Base-by-base conservation (phyloP, 768 basidiomycete species). In the Podaxis pistillaris region DNA sequence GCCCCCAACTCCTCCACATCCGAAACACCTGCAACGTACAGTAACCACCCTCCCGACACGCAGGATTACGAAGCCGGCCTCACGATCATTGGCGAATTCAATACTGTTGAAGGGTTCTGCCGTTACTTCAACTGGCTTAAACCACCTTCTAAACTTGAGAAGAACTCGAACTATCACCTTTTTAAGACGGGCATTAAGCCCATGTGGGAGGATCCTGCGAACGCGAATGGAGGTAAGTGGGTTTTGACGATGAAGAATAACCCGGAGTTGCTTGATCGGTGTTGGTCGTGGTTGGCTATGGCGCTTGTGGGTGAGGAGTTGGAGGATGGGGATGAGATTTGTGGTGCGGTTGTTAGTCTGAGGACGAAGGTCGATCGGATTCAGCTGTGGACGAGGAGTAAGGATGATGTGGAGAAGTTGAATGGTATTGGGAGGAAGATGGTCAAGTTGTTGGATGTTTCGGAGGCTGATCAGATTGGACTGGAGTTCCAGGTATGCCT, bases 191-290 rank as follows among this genome's bases (percentile, higher is more conserved):
- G 92, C 17, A 95, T 95, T 79, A 93, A 94, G 71, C 93, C 93
- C 13, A 96, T 97, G 95, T 97, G 94, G 94, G 95, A 96, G 77
- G 95, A 96, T 72, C 85, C 85, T 33, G 91, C 93, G 58, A 97
- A 97, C 70, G 90, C 91, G 26, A 84, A 89, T 58, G 95, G 95
- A 19, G 95, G 95, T 38, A 96, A 95, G 77, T 97, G 95, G 95
- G 93, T 95, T 19, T 74, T 98, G 62, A 93, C 93, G 69, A 93
- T 96, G 89, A 90, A 90, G 79, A 88, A 89, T 68, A 91, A 89
- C 66, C 86, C 92, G 2, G 74, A 75, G 52, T 72, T 94, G 68
- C 78, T 96, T 55, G 94, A 97, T 78, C 82, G 90, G 40, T 93
- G 89, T 73, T 97, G 95, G 94, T 82, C 81, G 52, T 94, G 93